A percentile compares a stretch with the other conserved stretches of the same genome.
phyloP scores from a whole-genome alignment of 2,329 filamentous ascomycete genomes.

The Grosmannia clavigera region DNA sequence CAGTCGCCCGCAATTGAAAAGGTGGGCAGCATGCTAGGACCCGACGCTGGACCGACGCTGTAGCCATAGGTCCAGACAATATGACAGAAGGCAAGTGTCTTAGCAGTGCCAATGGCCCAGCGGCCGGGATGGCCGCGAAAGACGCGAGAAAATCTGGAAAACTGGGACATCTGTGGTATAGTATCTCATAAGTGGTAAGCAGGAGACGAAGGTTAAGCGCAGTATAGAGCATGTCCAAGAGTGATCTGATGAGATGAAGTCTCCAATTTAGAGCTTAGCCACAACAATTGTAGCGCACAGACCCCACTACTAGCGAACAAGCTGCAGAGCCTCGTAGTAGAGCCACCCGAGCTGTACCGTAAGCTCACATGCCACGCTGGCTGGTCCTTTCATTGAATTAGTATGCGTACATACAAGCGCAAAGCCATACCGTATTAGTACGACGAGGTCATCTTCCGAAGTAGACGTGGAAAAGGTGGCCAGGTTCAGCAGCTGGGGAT shows the following conservation, averaged over 20 bases:
- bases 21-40: slow-evolving; percentile 84
- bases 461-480: no score
- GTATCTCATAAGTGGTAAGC: background rate
- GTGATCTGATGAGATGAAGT: background rate
- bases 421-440: no score
- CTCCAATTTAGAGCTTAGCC: background rate
- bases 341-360: no score
- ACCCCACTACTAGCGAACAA: background rate
- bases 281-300: background rate
- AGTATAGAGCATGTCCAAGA: background rate
- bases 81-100: slow-evolving; percentile 35
- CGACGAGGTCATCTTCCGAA: no score
- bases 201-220: background rate
- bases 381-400: no score
- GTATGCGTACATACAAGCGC: no score
- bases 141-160: slow-evolving; percentile 8
- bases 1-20: slow-evolving; percentile 55
- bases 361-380: no score
- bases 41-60: slow-evolving; percentile 46
- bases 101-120: slow-evolving; percentile 30
- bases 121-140: slow-evolving; percentile 28
- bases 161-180: slow-evolving; percentile 11
- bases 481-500: background rate
- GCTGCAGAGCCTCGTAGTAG: no score
- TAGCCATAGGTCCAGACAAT: slow-evolving; percentile 49